These are phyloP conservation scores for Microdochium nivale DNA, from an alignment of 2,329 filamentous ascomycete species.

Conservation along the genomic window DNA sequence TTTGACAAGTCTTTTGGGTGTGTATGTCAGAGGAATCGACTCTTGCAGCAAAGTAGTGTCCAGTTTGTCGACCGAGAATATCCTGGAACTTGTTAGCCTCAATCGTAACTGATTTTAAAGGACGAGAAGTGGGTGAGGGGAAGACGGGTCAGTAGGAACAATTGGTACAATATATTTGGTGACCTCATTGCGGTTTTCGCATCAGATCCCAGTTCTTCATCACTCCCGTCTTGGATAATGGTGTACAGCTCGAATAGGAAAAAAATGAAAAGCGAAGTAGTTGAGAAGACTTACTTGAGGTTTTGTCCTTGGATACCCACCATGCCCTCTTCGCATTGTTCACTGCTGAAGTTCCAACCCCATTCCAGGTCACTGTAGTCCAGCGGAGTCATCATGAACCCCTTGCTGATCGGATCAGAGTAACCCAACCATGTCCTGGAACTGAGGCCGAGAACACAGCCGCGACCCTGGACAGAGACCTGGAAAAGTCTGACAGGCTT, in stretches of 20 bases:
- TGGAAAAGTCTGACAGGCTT: constrained; percentile 85
- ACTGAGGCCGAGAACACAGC: constrained; percentile 81
- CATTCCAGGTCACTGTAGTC: constrained; percentile 85
- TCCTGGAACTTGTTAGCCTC: constrained; percentile 43
- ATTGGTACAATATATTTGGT: constrained; percentile 64
- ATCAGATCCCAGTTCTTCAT: constrained; percentile 58
- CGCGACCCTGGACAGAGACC: constrained; percentile 78
- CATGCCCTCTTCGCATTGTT: constrained; percentile 88
- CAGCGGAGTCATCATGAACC: constrained; percentile 86
- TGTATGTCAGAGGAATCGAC: constrained; percentile 79
- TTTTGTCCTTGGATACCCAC: constrained; percentile 89
- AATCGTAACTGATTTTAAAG: constrained; percentile 2
- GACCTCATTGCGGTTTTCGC: constrained; percentile 46
- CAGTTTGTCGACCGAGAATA: constrained; percentile 84
- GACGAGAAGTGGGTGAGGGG: constrained; percentile 10
- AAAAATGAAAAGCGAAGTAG: constrained; percentile 10
- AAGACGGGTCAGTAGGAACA: constrained; percentile 82
- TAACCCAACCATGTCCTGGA: constrained; percentile 96
- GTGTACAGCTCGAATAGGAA: constrained; percentile 20
- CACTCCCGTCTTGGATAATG: constrained; percentile 32
- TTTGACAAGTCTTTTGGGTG: constrained; percentile 77
- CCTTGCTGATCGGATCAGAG: constrained; percentile 75
- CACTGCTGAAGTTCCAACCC: constrained; percentile 94
- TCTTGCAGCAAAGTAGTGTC: constrained; percentile 81
- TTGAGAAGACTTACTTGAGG: constrained; percentile 64